These are phyloP conservation scores for Debaryomyces fabryi DNA, from an alignment of 1,139 yeast species.

Conservation along the genomic window DNA sequence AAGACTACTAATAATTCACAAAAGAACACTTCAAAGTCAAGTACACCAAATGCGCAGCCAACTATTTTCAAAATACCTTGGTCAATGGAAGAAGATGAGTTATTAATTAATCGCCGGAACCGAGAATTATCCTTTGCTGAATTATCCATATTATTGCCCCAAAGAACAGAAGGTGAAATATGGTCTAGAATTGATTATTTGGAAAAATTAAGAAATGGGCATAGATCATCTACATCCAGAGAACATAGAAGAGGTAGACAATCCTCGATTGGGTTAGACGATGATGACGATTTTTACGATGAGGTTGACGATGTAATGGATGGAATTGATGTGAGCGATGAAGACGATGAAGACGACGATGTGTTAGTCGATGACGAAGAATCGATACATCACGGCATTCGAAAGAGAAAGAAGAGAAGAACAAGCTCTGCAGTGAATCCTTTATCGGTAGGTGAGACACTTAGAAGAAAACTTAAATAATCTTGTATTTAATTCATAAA, in stretches of 20 bases:
- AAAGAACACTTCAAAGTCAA: conserved; percentile 11
- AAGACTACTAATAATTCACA: conserved; percentile 8
- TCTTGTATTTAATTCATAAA: neutral
- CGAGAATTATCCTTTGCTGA: conserved; percentile 73
- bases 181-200: conserved; percentile 61
- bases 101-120: conserved; percentile 57
- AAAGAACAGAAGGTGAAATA: conserved; percentile 74
- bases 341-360: conserved; percentile 39
- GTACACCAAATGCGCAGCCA: conserved; percentile 13
- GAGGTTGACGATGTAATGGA: conserved; percentile 42
- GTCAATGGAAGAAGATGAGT: conserved; percentile 74
- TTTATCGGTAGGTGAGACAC: conserved; percentile 27
- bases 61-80: conserved; percentile 47
- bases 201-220: conserved; percentile 50
- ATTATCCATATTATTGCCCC: conserved; percentile 70
- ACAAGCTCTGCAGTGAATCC: conserved; percentile 52
- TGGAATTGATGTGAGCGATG: conserved; percentile 39
- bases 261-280: conserved; percentile 47
- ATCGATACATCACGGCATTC: conserved; percentile 21
- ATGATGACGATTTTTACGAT: conserved; percentile 50
- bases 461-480: conserved; percentile 11
- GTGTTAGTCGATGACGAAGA: conserved; percentile 47
- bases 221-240: conserved; percentile 35
- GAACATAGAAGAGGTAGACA: conserved; percentile 40
- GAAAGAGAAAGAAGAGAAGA: conserved; percentile 42